phyloP scores from a whole-genome alignment of 257 asterid species.

The Plantago ovata region DNA sequence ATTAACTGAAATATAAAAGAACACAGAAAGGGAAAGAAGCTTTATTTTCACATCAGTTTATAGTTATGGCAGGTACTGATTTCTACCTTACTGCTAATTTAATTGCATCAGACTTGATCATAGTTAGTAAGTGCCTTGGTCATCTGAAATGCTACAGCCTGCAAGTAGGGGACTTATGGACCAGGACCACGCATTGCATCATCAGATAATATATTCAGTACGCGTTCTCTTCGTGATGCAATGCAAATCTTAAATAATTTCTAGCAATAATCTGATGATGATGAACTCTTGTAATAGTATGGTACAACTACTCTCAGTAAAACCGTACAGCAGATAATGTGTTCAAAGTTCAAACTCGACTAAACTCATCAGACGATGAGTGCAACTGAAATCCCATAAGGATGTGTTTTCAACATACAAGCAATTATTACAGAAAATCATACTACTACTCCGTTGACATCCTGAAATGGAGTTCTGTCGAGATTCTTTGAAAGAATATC shows the following conservation, averaged over 20 bases:
- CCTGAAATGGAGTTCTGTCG: conserved; percentile 61
- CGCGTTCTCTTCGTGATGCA: too few species aligned
- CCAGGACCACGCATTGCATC: conserved; percentile 7
- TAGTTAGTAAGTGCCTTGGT: conserved; percentile 10
- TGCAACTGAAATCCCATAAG: neutral
- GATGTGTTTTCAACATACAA: conserved; percentile 20
- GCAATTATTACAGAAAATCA: conserved; percentile 13
- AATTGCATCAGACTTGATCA: conserved; percentile 10
- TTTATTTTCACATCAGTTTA: neutral
- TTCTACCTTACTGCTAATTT: neutral
- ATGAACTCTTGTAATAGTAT: neutral
- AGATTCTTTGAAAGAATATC: conserved; percentile 35
- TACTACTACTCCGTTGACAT: conserved; percentile 43
- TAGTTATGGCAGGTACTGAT: conserved; percentile 1
- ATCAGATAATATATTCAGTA: too few species aligned
- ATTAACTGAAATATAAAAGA: neutral
- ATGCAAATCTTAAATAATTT: too few species aligned
- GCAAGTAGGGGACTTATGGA: neutral
- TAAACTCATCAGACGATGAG: conserved; percentile 32
- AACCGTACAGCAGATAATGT: neutral
- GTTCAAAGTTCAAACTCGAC: neutral
- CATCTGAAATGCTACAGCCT: neutral
- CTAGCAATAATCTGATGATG: too few species aligned
- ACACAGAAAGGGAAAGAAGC: neutral
- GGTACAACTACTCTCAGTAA: conserved; percentile 3